Evolutionary conservation across 1,284 basidiomycete species (phyloP).

Genomic region (Mycosarcoma maydis): DNA sequence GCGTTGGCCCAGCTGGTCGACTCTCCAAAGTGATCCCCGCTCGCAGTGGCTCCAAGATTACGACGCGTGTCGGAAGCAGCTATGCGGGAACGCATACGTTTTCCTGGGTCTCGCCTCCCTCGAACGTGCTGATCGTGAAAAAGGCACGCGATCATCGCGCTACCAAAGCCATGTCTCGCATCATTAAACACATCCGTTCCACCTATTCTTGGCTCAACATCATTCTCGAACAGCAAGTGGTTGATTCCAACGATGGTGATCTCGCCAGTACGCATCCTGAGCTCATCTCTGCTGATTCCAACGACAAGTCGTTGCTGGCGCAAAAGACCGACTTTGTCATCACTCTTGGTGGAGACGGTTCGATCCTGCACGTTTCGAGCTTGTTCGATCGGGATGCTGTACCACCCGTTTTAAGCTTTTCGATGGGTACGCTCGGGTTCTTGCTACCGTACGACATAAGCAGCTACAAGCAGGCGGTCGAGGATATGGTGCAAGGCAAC

Average conservation of each 20-base stretch:
- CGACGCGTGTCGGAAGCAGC: constrained; percentile 56
- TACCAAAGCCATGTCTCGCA: constrained; percentile 67
- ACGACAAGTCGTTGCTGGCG: constrained; percentile 34
- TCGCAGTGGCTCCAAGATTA: constrained; percentile 47
- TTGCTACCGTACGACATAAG: constrained; percentile 79
- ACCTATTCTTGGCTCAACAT: constrained; percentile 78
- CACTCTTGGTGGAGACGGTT: constrained; percentile 93
- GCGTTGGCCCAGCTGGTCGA: constrained; percentile 52
- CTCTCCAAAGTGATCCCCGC: constrained; percentile 54
- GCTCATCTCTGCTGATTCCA: constrained; percentile 19
- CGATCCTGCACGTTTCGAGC: constrained; percentile 91
- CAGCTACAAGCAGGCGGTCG: constrained; percentile 47
- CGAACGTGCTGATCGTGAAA: constrained; percentile 70
- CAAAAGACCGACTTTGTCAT: constrained; percentile 78
- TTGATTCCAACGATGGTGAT: constrained; percentile 73
- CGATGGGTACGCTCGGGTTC: constrained; percentile 94
- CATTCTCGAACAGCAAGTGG: constrained; percentile 76
- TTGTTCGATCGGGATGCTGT: constrained; percentile 87
- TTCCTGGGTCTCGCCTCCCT: constrained; percentile 62
- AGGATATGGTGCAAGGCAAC: constrained; percentile 51
- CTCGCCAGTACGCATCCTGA: constrained; percentile 28
- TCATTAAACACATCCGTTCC: constrained; percentile 63
- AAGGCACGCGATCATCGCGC: constrained; percentile 70
- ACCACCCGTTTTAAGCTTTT: constrained; percentile 93
- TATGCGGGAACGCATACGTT: constrained; percentile 65